Evolutionary conservation across 352 stramenopile genomes (phyloP).

Genomic region (Phytophthora tubulina): DNA sequence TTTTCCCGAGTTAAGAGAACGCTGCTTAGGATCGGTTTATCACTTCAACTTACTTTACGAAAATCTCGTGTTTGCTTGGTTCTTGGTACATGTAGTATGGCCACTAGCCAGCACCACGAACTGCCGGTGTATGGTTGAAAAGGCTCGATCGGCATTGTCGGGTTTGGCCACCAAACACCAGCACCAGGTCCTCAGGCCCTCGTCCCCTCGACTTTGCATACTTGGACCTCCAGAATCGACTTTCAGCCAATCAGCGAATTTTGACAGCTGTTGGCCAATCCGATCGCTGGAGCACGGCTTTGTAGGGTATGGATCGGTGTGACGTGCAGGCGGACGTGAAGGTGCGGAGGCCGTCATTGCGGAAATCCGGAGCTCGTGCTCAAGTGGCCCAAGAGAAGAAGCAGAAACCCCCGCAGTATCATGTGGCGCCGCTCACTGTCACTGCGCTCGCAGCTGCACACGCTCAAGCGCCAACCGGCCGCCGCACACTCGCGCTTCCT

Average conservation of each 20-base stretch:
- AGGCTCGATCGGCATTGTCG: conserved; percentile 1
- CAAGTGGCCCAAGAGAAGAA: conserved; percentile 36
- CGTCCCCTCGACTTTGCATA: conserved; percentile 25
- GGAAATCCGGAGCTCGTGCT: conserved; percentile 33
- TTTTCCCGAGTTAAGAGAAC: conserved; percentile 2
- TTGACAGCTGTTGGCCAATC: conserved; percentile 21
- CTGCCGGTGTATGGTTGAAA: conserved; percentile 24
- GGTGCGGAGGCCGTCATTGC: conserved; percentile 24
- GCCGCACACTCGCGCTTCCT: conserved; percentile 44
- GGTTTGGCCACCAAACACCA: neutral
- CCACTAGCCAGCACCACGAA: conserved; percentile 15
- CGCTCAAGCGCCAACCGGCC: conserved; percentile 20
- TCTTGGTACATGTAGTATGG: neutral
- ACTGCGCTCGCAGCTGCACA: conserved; percentile 28
- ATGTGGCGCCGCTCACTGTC: conserved; percentile 58
- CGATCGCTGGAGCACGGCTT: conserved; percentile 8
- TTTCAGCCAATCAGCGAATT: conserved; percentile 25
- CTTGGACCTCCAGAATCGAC: conserved; percentile 35
- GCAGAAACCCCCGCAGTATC: neutral
- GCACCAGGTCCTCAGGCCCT: neutral
- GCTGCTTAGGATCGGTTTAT: neutral
- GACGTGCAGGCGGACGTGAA: conserved; percentile 37
- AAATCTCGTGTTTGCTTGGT: conserved; percentile 10
- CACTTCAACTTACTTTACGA: conserved; percentile 12
- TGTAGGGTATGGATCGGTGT: conserved; percentile 29